Evolutionary conservation across 805 yeast species (phyloP).

Genomic region (Tetrapisispora fleetii): DNA sequence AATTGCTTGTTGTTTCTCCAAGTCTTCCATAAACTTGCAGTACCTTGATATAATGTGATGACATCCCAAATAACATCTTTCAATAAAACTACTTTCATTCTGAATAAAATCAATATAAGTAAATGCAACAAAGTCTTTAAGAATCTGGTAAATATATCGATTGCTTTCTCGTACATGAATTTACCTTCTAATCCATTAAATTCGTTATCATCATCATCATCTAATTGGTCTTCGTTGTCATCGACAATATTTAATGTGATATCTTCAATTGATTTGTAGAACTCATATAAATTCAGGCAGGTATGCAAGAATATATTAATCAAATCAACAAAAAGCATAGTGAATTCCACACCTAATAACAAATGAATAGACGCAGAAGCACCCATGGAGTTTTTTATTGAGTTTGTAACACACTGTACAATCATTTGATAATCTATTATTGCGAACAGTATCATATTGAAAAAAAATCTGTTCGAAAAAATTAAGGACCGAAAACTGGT

Average conservation of each 20-base stretch:
- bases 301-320: conserved; percentile 23
- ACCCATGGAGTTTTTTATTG: conserved; percentile 5
- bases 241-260: not conserved
- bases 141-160: conserved; percentile 44
- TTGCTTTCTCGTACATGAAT: conserved; percentile 44
- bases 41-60: conserved; percentile 27
- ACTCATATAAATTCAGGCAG: conserved; percentile 41
- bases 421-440: conserved; percentile 45
- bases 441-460: conserved; percentile 37
- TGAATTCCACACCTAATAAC: conserved; percentile 69
- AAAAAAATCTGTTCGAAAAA: conserved; percentile 31
- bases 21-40: conserved; percentile 32
- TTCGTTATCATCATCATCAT: conserved; percentile 31
- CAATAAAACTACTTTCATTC: conserved; percentile 39
- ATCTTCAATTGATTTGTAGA: conserved; percentile 16
- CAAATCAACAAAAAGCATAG: conserved; percentile 48
- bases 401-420: conserved; percentile 40
- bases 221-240: conserved; percentile 27
- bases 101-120: conserved; percentile 38
- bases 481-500: conserved; percentile 25
- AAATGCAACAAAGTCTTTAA: conserved; percentile 38
- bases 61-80: conserved; percentile 38
- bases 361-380: conserved; percentile 45
- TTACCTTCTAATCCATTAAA: conserved; percentile 56
- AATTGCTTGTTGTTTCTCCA: conserved; percentile 46